Evolutionary conservation across 164 flowering plant species (phyloP).

Genomic region (Euptelea pleiosperma): DNA sequence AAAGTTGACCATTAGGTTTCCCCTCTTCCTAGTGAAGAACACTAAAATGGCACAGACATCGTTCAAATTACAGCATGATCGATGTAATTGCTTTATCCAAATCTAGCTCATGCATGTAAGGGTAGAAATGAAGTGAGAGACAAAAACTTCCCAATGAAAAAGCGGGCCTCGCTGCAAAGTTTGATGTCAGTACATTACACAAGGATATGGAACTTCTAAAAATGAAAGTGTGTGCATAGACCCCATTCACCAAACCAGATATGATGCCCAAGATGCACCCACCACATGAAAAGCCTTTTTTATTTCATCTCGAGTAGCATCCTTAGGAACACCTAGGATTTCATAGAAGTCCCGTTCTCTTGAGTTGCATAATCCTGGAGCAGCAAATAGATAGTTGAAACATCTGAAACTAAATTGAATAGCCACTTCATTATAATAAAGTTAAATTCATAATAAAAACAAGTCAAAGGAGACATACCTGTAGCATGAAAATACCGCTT

Average conservation of each 20-base stretch:
- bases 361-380: constrained; percentile 38
- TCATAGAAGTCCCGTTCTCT: constrained; percentile 54
- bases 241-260: background rate
- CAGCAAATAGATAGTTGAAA: background rate
- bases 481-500: constrained; percentile 60
- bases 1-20: no score
- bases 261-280: constrained; percentile 20
- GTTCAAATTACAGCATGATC: no score
- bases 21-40: no score
- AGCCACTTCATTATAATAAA: background rate
- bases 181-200: background rate
- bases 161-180: no score
- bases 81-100: no score
- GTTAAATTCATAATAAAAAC: background rate
- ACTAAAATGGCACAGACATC: no score
- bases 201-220: no score
- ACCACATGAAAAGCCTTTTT: constrained; percentile 85
- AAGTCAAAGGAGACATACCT: constrained; percentile 29
- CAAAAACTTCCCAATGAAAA: no score
- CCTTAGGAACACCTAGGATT: constrained; percentile 62
- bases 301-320: constrained; percentile 73
- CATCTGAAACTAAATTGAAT: background rate
- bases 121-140: no score
- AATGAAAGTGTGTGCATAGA: no score
- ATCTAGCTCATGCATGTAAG: no score